These are phyloP conservation scores for Colletotrichum phormii DNA, from an alignment of 2,329 filamentous ascomycete species.

Conservation along the genomic window DNA sequence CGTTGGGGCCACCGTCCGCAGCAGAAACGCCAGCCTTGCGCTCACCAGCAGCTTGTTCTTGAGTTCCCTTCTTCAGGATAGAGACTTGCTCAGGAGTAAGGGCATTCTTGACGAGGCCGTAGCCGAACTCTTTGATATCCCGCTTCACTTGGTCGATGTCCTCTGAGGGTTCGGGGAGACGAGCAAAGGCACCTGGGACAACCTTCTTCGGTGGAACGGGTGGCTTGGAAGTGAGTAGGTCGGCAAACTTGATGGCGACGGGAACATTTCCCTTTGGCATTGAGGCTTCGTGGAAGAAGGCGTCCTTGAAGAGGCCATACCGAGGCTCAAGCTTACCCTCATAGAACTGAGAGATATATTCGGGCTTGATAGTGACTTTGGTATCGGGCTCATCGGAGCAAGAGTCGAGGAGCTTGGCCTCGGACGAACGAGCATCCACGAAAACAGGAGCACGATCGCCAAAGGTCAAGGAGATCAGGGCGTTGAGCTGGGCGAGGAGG, in stretches of 20 bases:
- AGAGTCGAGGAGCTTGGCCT: background rate
- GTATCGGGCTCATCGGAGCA: background rate
- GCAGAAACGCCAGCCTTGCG: background rate
- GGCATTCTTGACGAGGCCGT: constrained; percentile 23
- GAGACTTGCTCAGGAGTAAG: constrained; percentile 1
- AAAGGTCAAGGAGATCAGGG: background rate
- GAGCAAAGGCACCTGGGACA: background rate
- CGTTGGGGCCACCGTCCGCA: background rate
- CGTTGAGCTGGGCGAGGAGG: background rate
- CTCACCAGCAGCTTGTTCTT: constrained; percentile 17
- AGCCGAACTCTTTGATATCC: constrained; percentile 19
- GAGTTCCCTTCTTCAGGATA: constrained; percentile 14
- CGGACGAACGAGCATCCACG: background rate
- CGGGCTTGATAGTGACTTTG: background rate
- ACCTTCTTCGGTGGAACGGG: background rate
- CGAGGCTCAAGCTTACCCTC: background rate
- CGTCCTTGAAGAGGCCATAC: background rate
- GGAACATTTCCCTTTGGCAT: background rate
- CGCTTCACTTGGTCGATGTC: constrained; percentile 25
- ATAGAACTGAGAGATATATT: background rate
- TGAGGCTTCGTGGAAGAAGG: background rate
- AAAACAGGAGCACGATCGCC: background rate
- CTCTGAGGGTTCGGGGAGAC: background rate
- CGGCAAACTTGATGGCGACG: background rate
- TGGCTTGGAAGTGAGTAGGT: background rate